These are phyloP conservation scores for Fennellomyces sp. DNA, from an alignment of 371 early-diverging fungal species.

Conservation along the genomic window DNA sequence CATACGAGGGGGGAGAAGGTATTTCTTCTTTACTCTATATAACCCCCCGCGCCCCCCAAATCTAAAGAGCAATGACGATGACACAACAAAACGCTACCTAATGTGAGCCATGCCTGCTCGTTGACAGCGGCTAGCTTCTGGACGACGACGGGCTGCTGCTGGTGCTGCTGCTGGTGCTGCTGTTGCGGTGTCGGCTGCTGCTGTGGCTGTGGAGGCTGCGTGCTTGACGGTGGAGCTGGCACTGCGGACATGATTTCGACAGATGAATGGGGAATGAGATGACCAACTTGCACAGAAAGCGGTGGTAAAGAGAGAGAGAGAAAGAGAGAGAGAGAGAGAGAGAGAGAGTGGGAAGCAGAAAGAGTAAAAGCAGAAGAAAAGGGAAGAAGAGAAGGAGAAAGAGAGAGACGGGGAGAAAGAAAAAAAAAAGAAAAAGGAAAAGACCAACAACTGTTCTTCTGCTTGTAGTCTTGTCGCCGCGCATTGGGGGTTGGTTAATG, in stretches of 20 bases:
- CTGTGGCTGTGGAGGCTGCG: background rate
- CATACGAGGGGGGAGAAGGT: background rate
- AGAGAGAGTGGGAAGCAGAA: constrained; percentile 7
- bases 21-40: background rate
- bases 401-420: constrained; percentile 7
- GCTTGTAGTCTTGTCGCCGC: background rate
- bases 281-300: constrained; percentile 12
- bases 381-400: constrained; percentile 7
- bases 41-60: background rate
- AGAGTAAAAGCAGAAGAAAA: constrained; percentile 2
- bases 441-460: background rate
- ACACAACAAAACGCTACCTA: constrained; percentile 55
- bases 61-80: background rate
- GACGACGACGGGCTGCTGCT: constrained; percentile 27
- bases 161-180: constrained; percentile 16
- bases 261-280: constrained; percentile 27
- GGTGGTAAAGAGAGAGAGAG: constrained; percentile 14
- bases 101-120: constrained; percentile 77
- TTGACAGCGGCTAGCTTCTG: constrained; percentile 70
- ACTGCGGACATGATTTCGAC: background rate
- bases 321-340: constrained; percentile 8
- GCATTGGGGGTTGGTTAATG: background rate
- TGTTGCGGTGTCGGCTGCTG: background rate
- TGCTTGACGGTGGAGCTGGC: background rate
- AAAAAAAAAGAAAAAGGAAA: constrained; percentile 5